A percentile compares a stretch with the other conserved stretches of the same genome.
phyloP scores from a whole-genome alignment of 495 filamentous ascomycete genomes.

The Neurospora tetrasperma region DNA sequence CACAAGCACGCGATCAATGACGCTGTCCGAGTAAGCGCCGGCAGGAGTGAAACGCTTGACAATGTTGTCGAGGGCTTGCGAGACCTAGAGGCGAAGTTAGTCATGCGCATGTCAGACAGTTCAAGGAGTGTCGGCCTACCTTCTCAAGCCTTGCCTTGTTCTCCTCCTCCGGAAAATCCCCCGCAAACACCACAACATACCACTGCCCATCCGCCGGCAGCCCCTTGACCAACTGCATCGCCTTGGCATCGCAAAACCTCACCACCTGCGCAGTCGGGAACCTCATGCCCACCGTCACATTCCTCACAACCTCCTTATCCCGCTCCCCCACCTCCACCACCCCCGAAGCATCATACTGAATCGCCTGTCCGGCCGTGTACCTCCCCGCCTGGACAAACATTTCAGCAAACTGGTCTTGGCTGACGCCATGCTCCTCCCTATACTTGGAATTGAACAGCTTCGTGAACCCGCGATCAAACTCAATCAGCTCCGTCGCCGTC shows the following conservation, averaged over 20 bases:
- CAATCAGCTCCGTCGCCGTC: constrained; percentile 61
- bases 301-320: constrained; percentile 24
- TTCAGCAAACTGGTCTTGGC: constrained; percentile 40
- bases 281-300: constrained; percentile 45
- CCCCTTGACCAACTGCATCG: constrained; percentile 42
- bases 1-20: constrained; percentile 52
- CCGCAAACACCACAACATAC: constrained; percentile 51
- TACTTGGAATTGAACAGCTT: constrained; percentile 44
- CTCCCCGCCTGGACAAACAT: constrained; percentile 49
- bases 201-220: constrained; percentile 46
- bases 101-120: no score
- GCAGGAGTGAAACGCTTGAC: constrained; percentile 36
- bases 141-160: constrained; percentile 27
- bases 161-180: constrained; percentile 32
- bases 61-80: constrained; percentile 22
- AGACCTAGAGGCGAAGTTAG: constrained; percentile 13
- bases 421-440: constrained; percentile 24
- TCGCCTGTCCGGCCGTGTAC: constrained; percentile 56
- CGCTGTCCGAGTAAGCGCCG: constrained; percentile 39
- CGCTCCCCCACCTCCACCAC: constrained; percentile 30
- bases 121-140: constrained; percentile 8
- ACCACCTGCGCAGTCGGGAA: constrained; percentile 48
- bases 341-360: constrained; percentile 43
- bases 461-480: constrained; percentile 61
- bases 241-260: constrained; percentile 45